Evolutionary conservation across 2,329 filamentous ascomycete genomes (phyloP).

Genomic region (Colletotrichum sp.): DNA sequence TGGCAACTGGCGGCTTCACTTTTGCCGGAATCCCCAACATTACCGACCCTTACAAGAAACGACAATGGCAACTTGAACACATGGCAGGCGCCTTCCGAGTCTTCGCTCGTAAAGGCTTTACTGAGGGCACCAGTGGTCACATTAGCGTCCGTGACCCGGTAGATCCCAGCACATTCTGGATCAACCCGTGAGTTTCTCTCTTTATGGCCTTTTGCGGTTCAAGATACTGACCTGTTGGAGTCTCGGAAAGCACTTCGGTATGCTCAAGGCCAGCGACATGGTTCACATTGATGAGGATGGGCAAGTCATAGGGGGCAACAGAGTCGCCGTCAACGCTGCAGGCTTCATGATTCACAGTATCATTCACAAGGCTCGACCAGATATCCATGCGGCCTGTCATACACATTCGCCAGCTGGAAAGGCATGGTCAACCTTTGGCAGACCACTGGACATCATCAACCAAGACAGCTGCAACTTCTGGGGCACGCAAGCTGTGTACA

Average conservation of each 20-base stretch:
- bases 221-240: neutral
- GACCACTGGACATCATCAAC: slow-evolving; percentile 65
- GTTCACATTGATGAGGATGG: slow-evolving; percentile 65
- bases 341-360: slow-evolving; percentile 69
- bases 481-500: slow-evolving; percentile 62
- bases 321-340: slow-evolving; percentile 59
- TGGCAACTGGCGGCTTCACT: slow-evolving; percentile 30
- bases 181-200: neutral
- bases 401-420: slow-evolving; percentile 64
- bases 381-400: slow-evolving; percentile 67
- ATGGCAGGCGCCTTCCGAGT: slow-evolving; percentile 52
- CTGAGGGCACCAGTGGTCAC: slow-evolving; percentile 69
- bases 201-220: rapidly evolving
- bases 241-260: slow-evolving; percentile 64
- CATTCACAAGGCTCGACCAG: slow-evolving; percentile 63
- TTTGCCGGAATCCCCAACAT: slow-evolving; percentile 62
- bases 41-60: slow-evolving; percentile 38
- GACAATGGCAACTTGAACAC: slow-evolving; percentile 41
- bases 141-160: slow-evolving; percentile 69
- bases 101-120: slow-evolving; percentile 54
- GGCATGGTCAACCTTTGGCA: slow-evolving; percentile 65
- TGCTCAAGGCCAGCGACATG: slow-evolving; percentile 67
- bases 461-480: slow-evolving; percentile 65
- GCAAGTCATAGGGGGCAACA: slow-evolving; percentile 64
- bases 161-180: slow-evolving; percentile 65